Percentiles rank a stretch among this genome's conserved stretches.
phyloP scores from a whole-genome alignment of 176 grass and related monocot species.

The Microstegium vimineum region DNA sequence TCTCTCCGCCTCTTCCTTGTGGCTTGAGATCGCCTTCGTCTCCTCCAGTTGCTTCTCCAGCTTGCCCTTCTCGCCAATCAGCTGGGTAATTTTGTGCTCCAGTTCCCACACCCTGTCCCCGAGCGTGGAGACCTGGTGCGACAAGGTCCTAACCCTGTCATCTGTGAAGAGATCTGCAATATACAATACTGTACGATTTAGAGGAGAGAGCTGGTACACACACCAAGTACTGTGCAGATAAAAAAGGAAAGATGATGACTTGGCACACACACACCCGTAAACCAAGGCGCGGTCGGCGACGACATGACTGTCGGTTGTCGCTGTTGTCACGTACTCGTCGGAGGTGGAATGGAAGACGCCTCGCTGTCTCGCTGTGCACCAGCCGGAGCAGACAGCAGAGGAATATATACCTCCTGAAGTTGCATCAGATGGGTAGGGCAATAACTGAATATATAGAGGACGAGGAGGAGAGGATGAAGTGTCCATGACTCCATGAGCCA shows the following conservation, averaged over 20 bases:
- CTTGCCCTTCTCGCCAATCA: background rate
- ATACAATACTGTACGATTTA: background rate
- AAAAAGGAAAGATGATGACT: background rate
- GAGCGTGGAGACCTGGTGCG: slow-evolving; percentile 6
- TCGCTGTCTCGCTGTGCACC: background rate
- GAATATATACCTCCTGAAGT: background rate
- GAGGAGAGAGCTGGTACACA: background rate
- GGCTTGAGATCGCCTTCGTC: background rate
- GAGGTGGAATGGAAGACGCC: background rate
- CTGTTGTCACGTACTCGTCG: background rate
- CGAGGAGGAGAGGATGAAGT: background rate
- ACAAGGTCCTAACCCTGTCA: slow-evolving; percentile 11
- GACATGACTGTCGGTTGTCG: background rate
- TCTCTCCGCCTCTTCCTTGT: slow-evolving; percentile 22
- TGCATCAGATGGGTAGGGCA: background rate
- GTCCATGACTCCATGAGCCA: background rate
- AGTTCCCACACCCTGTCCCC: slow-evolving; percentile 7
- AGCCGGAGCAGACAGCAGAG: background rate
- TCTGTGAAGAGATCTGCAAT: slow-evolving; percentile 18
- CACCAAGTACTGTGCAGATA: background rate
- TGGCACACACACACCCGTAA: slow-evolving; percentile 9
- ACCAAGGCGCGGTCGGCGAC: background rate
- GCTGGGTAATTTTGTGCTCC: background rate
- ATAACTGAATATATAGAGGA: background rate
- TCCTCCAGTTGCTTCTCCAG: slow-evolving; percentile 21